phyloP scores from a whole-genome alignment of 164 flowering plant genomes.

The Houttuynia cordata region DNA sequence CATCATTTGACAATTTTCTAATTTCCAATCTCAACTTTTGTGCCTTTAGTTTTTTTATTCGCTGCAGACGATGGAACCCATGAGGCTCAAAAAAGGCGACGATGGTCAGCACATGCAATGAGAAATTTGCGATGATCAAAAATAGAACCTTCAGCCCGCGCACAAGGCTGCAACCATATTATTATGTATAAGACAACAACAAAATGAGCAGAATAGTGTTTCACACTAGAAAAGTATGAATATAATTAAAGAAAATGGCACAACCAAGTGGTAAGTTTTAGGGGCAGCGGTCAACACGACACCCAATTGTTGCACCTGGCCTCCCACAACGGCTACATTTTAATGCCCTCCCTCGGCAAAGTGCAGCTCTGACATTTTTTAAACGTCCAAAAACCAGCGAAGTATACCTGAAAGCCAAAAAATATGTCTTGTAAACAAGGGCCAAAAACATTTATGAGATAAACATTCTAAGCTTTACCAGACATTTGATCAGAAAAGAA shows the following conservation, averaged over 20 bases:
- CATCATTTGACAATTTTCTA: slow-evolving; percentile 69
- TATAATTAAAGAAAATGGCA: background rate
- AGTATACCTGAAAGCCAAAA: slow-evolving; percentile 61
- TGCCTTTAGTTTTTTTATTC: slow-evolving; percentile 61
- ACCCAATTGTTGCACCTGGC: slow-evolving; percentile 96
- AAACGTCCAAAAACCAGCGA: slow-evolving; percentile 91
- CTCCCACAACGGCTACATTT: slow-evolving; percentile 95
- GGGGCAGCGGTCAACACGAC: slow-evolving; percentile 99
- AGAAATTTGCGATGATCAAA: slow-evolving; percentile 97
- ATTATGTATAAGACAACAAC: slow-evolving; percentile 1
- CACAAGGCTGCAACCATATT: slow-evolving; percentile 72
- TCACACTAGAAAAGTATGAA: background rate
- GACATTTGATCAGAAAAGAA: background rate
- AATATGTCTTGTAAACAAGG: background rate
- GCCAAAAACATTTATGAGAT: too few relatives aligned
- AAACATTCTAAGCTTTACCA: background rate
- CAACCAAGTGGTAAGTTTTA: slow-evolving; percentile 86
- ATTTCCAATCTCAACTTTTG: slow-evolving; percentile 71
- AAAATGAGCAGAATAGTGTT: background rate
- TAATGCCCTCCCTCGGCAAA: slow-evolving; percentile 81
- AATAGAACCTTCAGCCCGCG: slow-evolving; percentile 75
- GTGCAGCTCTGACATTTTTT: slow-evolving; percentile 90
- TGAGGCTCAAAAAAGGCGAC: slow-evolving; percentile 70
- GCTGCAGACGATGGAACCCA: slow-evolving; percentile 32
- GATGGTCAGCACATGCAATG: slow-evolving; percentile 88